Evolutionary conservation across 2,329 filamentous ascomycete species (phyloP), one percentile per base, ranked within the genome.

Genomic region (Cladosporium sp.): DNA sequence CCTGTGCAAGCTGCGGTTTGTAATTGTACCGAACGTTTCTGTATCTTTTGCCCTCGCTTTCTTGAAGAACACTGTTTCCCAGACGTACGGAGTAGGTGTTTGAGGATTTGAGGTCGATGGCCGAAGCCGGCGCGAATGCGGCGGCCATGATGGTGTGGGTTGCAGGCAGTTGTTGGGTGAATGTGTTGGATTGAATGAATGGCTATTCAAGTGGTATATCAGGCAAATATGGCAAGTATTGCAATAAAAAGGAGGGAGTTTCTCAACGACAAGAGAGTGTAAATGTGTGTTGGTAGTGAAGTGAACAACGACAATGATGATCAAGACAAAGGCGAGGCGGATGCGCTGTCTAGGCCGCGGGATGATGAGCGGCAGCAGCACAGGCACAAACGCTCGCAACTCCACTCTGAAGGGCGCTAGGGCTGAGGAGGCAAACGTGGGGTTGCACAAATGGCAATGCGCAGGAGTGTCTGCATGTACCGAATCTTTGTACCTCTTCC

Each of bases 11-110:
- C 46, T 60, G 53, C 9, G 72, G 72, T 57, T 72, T 75, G 60
- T 75, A 67, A 57, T 76, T 77, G 63, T 70, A 67, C 20, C 62
- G 56, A 22, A 67, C 45, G 38, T 57, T 62, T 36, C 54, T 53
- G 42, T 43, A 55, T 45, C 46, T 55, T 11, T 50, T 42, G 20
- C 53, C 29, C 11, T 43, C 46, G 20, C 52, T 30, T 8, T 53
- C 41, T 43, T 59, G 54, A 36, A 49, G 15, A 35, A 64, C 55
- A 56, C 62, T 65, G 42, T 53, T 49, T 27, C 62, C 62, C 30
- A 65, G 53, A 32, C 61, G 62, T 43, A 65, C 57, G 33, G 57
- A 55, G 50, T 56, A 59, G 46, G 53, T 60, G 52, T 52, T 53
- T 46, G 58, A 55, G 16, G 57, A 46, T 40, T 53, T 58, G 53